Conservation (phyloP, 2,329 filamentous ascomycete species). For the Sporothrix globosa region DNA sequence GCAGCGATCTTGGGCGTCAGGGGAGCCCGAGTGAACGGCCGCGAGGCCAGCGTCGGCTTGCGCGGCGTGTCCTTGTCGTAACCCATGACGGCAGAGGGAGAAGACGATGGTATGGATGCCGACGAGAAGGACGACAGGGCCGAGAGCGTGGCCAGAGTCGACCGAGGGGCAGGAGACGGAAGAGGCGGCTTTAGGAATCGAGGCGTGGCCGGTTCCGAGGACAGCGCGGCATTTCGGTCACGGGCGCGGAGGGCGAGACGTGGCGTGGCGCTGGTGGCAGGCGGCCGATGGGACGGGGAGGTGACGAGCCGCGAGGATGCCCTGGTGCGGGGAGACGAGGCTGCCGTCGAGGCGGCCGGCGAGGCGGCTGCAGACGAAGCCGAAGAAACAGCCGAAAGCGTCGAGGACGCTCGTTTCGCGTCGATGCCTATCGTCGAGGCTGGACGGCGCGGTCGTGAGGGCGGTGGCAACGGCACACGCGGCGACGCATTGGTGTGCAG, state of each 20-base stretch:
- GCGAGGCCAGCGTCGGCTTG: conserved; percentile 67
- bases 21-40: conserved; percentile 55
- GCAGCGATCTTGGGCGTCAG: conserved; percentile 61
- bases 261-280: not conserved
- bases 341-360: not conserved
- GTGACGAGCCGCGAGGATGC: not conserved
- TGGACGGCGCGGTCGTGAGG: conserved; percentile 13
- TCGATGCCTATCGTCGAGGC: conserved; percentile 18
- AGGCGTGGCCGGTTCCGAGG: conserved; percentile 23
- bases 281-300: not conserved
- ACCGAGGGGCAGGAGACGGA: not conserved
- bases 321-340: not conserved
- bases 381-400: not conserved
- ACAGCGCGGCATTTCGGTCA: conserved; percentile 47
- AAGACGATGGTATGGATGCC: not conserved
- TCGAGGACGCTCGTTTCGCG: not conserved
- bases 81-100: conserved; percentile 44
- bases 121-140: not conserved
- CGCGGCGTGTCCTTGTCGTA: conserved; percentile 49
- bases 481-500: conserved; percentile 25
- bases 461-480: conserved; percentile 11
- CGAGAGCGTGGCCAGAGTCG: conserved; percentile 26
- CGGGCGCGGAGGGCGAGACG: conserved; percentile 34
- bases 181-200: conserved; percentile 19
- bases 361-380: not conserved